Percentiles rank a stretch among this genome's conserved stretches.
These are phyloP conservation scores for Aureobasidium zeae DNA, from an alignment of 2,329 filamentous ascomycete species.

Conservation along the genomic window DNA sequence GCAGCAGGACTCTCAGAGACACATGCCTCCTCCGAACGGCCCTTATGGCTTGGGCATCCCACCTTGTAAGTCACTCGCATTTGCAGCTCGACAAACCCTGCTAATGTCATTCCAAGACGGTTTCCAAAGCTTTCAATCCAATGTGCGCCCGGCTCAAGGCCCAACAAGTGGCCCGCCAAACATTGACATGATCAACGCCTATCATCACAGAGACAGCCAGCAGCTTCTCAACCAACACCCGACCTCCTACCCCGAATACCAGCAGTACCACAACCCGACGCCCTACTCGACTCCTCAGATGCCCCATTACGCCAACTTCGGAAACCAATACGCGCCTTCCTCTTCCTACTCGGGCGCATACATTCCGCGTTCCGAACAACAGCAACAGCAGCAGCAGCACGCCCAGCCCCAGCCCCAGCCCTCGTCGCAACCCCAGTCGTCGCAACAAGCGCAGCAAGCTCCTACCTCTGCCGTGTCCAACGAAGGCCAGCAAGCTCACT, in stretches of 20 bases:
- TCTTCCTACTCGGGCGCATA: slow-evolving; percentile 10
- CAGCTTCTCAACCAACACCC: slow-evolving; percentile 21
- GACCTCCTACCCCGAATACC: slow-evolving; percentile 23
- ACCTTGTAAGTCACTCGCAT: slow-evolving; percentile 22
- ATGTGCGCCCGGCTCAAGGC: slow-evolving; percentile 12
- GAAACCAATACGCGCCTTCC: slow-evolving; percentile 8
- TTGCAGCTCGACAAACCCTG: background rate
- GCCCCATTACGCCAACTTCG: slow-evolving; percentile 20
- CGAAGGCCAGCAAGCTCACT: slow-evolving; percentile 8
- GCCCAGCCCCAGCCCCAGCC: background rate
- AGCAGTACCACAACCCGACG: slow-evolving; percentile 17
- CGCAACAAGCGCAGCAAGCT: slow-evolving; percentile 7
- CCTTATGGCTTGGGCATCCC: slow-evolving; percentile 27
- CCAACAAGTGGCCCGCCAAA: slow-evolving; percentile 14
- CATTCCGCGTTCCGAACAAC: slow-evolving; percentile 14
- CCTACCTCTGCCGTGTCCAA: slow-evolving; percentile 6
- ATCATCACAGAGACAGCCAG: slow-evolving; percentile 20
- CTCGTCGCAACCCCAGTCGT: slow-evolving; percentile 13
- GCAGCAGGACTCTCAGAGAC: slow-evolving; percentile 15
- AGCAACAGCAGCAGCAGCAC: slow-evolving; percentile 14
- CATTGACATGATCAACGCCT: slow-evolving; percentile 17
- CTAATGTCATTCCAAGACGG: slow-evolving; percentile 20
- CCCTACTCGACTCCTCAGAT: slow-evolving; percentile 21
- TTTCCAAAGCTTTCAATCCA: slow-evolving; percentile 17
- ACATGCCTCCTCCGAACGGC: slow-evolving; percentile 17